phyloP scores from a whole-genome alignment of 352 stramenopile species.

The Pythium pyrilobum region DNA sequence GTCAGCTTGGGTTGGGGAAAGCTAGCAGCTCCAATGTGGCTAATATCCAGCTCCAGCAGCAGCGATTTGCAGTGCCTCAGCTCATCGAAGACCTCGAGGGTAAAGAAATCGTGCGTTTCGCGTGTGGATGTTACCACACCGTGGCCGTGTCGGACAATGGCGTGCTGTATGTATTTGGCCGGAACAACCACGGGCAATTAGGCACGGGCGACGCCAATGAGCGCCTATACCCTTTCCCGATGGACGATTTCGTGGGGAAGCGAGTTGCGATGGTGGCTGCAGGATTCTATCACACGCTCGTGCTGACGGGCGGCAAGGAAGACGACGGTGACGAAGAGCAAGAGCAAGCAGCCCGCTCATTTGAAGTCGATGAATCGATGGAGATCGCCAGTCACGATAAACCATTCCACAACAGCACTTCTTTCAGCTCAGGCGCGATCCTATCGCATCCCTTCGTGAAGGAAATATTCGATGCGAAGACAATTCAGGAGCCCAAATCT shows the following conservation, averaged over 20 bases:
- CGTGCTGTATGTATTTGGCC: constrained; percentile 90
- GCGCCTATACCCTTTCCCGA: constrained; percentile 73
- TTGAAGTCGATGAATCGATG: too few relatives aligned
- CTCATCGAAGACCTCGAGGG: constrained; percentile 70
- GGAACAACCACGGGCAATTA: constrained; percentile 94
- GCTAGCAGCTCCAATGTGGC: constrained; percentile 21
- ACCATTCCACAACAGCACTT: too few relatives aligned
- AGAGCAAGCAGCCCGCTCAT: too few relatives aligned
- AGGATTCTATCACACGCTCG: constrained; percentile 93
- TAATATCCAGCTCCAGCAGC: constrained; percentile 67
- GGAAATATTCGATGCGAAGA: too few relatives aligned
- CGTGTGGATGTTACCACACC: constrained; percentile 91
- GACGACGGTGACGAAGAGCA: constrained; percentile 29
- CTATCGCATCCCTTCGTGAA: too few relatives aligned
- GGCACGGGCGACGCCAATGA: constrained; percentile 89
- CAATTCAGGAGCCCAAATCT: too few relatives aligned
- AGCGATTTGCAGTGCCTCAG: constrained; percentile 51
- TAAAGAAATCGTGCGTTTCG: constrained; percentile 81
- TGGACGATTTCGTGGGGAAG: constrained; percentile 90
- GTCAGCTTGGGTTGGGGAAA: constrained; percentile 84
- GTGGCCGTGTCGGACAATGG: constrained; percentile 86
- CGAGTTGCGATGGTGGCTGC: constrained; percentile 83
- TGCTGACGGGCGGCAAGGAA: constrained; percentile 80
- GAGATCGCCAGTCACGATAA: too few relatives aligned
- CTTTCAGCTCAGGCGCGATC: too few relatives aligned